Conservation (phyloP, 768 basidiomycete species). For the Rhizopogon roseolus region DNA sequence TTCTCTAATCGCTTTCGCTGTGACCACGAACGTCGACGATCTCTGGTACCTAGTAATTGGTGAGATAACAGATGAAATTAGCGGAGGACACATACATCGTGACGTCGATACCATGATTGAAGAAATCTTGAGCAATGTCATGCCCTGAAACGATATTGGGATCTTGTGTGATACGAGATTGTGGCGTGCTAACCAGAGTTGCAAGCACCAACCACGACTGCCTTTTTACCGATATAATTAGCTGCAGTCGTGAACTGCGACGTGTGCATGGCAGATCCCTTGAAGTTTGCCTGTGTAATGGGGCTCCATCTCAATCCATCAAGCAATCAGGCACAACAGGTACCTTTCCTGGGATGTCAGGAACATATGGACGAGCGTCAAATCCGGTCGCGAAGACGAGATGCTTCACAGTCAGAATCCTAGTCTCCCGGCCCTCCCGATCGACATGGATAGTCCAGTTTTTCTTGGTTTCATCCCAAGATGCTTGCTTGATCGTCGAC, state of each 20-base stretch:
- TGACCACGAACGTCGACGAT: constrained; percentile 21
- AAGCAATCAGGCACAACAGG: not conserved
- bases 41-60: constrained; percentile 15
- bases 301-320: not conserved
- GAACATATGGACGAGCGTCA: constrained; percentile 39
- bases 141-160: constrained; percentile 17
- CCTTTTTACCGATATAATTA: constrained; percentile 57
- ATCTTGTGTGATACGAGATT: not conserved
- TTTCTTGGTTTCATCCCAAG: constrained; percentile 31
- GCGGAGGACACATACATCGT: constrained; percentile 15
- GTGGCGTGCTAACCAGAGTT: constrained; percentile 40
- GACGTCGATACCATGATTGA: constrained; percentile 23
- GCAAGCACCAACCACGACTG: constrained; percentile 64
- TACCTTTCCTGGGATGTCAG: constrained; percentile 26
- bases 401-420: constrained; percentile 39
- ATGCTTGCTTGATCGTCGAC: constrained; percentile 34
- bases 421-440: constrained; percentile 23
- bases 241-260: constrained; percentile 41
- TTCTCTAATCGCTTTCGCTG: constrained; percentile 4
- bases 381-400: constrained; percentile 56
- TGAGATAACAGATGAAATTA: not conserved
- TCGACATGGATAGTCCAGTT: constrained; percentile 44
- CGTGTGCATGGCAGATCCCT: constrained; percentile 52
- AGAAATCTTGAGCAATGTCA: constrained; percentile 34
- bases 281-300: constrained; percentile 39